These are phyloP conservation scores for Aspergillus pseudoterreus DNA, from an alignment of 2,329 filamentous ascomycete species.

Conservation along the genomic window DNA sequence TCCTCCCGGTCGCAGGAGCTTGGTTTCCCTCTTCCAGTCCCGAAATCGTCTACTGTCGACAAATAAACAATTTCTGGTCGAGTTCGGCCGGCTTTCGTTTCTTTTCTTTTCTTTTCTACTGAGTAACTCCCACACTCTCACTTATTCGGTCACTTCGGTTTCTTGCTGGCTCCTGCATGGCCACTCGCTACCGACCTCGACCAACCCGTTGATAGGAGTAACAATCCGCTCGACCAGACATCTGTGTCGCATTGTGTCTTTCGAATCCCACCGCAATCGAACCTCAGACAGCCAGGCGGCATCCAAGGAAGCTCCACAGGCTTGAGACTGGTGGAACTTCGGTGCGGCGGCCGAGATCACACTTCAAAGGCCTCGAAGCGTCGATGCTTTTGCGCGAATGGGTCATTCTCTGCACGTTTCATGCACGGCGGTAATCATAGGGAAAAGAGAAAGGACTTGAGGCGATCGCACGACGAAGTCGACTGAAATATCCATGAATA, in stretches of 20 bases:
- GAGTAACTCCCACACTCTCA: background rate
- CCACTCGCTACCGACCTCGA: background rate
- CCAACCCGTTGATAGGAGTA: background rate
- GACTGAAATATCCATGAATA: slow-evolving; percentile 20
- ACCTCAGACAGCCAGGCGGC: no score
- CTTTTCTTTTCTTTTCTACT: background rate
- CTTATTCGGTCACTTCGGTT: background rate
- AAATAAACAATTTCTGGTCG: slow-evolving; percentile 4
- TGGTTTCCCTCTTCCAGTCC: background rate
- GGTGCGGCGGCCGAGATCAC: slow-evolving; percentile 1
- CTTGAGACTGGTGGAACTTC: background rate
- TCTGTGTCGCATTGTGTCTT: no score
- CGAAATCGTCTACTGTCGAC: slow-evolving; percentile 2
- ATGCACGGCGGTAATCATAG: slow-evolving; percentile 8
- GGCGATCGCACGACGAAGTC: slow-evolving; percentile 1
- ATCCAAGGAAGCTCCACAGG: background rate
- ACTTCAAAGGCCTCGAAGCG: background rate
- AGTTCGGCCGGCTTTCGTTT: background rate
- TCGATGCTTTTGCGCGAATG: slow-evolving; percentile 15
- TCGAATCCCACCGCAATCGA: no score
- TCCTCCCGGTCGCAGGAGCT: slow-evolving; percentile 11
- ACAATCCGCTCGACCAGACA: background rate
- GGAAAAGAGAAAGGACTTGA: slow-evolving; percentile 6
- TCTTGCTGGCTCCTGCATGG: no score
- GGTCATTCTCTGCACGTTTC: slow-evolving; percentile 9